These are phyloP conservation scores for Ailanthus altissimus DNA, from an alignment of 345 rosid genomes.

Conservation along the genomic window DNA sequence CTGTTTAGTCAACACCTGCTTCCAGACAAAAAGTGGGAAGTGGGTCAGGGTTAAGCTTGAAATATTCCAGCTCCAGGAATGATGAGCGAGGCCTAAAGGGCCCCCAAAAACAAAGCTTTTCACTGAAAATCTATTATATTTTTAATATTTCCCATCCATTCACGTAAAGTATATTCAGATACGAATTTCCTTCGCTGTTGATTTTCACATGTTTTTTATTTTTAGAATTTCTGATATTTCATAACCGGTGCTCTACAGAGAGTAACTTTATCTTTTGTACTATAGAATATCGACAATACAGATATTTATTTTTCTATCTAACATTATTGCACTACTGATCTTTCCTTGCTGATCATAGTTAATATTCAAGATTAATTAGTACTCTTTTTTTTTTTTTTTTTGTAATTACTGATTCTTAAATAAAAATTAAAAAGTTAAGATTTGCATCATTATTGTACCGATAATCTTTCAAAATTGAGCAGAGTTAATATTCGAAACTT, in stretches of 20 bases:
- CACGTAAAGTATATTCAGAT: neutral
- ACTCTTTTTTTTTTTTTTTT: too few relatives aligned
- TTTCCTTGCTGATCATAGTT: neutral
- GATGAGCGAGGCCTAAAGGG: constrained; percentile 38
- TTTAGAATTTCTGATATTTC: neutral
- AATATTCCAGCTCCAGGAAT: constrained; percentile 46
- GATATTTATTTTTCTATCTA: neutral
- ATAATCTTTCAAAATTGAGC: neutral
- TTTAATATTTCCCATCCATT: neutral
- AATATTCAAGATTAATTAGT: neutral
- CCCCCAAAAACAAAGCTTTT: constrained; percentile 22
- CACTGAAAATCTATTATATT: constrained; percentile 11
- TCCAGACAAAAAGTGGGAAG: constrained; percentile 43
- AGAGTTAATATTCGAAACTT: neutral
- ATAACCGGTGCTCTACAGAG: neutral
- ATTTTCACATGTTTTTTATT: neutral
- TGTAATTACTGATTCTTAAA: too few relatives aligned
- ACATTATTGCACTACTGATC: neutral
- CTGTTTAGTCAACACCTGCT: constrained; percentile 48
- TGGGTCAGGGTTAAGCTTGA: constrained; percentile 37
- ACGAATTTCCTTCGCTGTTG: neutral
- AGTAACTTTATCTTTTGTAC: neutral
- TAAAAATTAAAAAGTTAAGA: too few relatives aligned
- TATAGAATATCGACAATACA: neutral
- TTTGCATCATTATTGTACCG: neutral